These are phyloP conservation scores for Xylaria arbuscula DNA, from an alignment of 2,329 filamentous ascomycete species.

Conservation along the genomic window DNA sequence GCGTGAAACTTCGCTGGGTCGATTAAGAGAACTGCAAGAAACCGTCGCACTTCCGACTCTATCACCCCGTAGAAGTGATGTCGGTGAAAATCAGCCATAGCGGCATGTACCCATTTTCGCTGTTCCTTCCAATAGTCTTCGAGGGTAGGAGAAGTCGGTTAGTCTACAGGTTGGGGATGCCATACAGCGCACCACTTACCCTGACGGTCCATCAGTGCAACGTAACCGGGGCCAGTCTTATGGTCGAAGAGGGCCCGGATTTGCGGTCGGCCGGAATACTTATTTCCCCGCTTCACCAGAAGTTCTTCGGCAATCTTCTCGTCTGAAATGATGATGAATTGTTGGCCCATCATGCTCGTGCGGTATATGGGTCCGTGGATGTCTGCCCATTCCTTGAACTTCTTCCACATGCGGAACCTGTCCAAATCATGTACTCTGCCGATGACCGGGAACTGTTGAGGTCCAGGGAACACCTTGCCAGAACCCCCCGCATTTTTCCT, in stretches of 20 bases:
- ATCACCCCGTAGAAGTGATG: conserved; percentile 61
- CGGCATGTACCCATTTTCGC: conserved; percentile 64
- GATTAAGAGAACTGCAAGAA: conserved; percentile 58
- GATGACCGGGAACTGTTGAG: conserved; percentile 60
- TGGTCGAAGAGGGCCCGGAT: conserved; percentile 62
- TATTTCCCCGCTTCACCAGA: conserved; percentile 61
- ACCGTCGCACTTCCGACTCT: conserved; percentile 59
- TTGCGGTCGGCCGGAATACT: conserved; percentile 62
- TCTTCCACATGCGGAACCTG: conserved; percentile 60
- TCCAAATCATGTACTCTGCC: conserved; percentile 62
- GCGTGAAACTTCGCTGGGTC: conserved; percentile 59
- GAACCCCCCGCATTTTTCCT: conserved; percentile 42
- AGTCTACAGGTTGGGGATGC: neutral
- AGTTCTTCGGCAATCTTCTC: conserved; percentile 62
- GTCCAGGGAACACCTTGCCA: conserved; percentile 57
- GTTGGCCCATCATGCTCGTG: conserved; percentile 50
- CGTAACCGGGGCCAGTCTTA: conserved; percentile 60
- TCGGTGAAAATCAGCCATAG: conserved; percentile 56
- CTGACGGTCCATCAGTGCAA: conserved; percentile 63
- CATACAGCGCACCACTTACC: conserved; percentile 50
- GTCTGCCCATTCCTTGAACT: conserved; percentile 55
- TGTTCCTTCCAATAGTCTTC: conserved; percentile 61
- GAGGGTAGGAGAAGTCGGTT: neutral
- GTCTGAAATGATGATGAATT: conserved; percentile 57
- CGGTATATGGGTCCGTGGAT: conserved; percentile 49